phyloP scores from a whole-genome alignment of 1,284 basidiomycete genomes.

The Sporisorium exsertum region DNA sequence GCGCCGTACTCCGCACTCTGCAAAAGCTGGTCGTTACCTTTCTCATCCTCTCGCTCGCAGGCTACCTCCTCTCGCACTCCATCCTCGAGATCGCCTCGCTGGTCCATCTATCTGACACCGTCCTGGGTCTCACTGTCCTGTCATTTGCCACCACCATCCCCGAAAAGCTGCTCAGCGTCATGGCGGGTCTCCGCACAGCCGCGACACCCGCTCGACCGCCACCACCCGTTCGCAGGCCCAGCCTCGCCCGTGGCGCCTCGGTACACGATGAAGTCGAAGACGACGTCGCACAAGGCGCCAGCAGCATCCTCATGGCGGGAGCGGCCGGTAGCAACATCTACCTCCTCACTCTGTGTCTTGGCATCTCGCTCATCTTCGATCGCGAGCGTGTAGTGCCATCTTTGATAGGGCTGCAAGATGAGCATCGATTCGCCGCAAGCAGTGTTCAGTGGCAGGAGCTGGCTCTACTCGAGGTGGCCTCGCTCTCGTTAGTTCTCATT shows the following conservation, averaged over 20 bases:
- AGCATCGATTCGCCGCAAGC: constrained; percentile 17
- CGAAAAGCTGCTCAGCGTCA: constrained; percentile 65
- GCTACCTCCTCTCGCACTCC: constrained; percentile 64
- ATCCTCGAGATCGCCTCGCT: constrained; percentile 58
- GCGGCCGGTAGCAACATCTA: constrained; percentile 69
- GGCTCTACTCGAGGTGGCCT: constrained; percentile 28
- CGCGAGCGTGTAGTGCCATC: constrained; percentile 1
- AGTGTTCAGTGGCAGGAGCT: constrained; percentile 49
- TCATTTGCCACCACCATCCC: constrained; percentile 68
- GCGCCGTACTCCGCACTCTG: constrained; percentile 21
- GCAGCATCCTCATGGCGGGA: constrained; percentile 65
- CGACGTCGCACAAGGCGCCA: constrained; percentile 51
- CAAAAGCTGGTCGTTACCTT: constrained; percentile 43
- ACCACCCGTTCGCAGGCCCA: constrained; percentile 16
- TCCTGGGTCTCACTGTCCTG: constrained; percentile 64
- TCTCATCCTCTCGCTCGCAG: constrained; percentile 57
- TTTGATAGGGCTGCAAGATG: not conserved
- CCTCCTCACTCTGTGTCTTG: constrained; percentile 66
- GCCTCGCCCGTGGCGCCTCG: constrained; percentile 30
- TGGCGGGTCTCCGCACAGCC: constrained; percentile 47
- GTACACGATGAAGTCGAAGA: constrained; percentile 30
- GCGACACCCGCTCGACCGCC: constrained; percentile 7
- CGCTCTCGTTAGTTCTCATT: constrained; percentile 48
- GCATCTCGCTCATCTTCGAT: constrained; percentile 59
- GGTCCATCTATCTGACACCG: constrained; percentile 58